Evolutionary conservation across 2,329 filamentous ascomycete genomes (phyloP).

Genomic region (Myriosclerotinia duriaeana): DNA sequence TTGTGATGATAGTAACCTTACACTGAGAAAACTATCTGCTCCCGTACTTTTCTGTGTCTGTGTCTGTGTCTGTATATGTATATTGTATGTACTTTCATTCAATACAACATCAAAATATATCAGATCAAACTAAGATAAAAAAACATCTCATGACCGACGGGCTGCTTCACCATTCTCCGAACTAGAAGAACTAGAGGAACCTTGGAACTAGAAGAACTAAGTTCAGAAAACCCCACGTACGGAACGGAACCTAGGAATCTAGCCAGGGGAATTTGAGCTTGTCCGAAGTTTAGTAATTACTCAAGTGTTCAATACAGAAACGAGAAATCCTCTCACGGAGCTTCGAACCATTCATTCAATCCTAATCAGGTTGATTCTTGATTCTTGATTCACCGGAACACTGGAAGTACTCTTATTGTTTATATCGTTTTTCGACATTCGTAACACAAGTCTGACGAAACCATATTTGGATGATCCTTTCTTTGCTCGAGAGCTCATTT

Average conservation of each 20-base stretch:
- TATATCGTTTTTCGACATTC: background rate
- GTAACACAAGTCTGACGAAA: background rate
- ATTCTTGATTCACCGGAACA: background rate
- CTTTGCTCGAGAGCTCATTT: slow-evolving; percentile 5
- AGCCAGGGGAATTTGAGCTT: background rate
- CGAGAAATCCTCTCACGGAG: background rate
- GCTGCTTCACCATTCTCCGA: background rate
- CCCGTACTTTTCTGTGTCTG: background rate
- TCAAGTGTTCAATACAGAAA: background rate
- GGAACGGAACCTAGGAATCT: background rate
- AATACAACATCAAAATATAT: background rate
- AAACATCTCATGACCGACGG: slow-evolving; percentile 8
- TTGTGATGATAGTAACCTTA: background rate
- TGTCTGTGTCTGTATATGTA: background rate
- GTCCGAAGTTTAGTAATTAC: background rate
- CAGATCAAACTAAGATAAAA: background rate
- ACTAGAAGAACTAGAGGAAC: slow-evolving; percentile 1
- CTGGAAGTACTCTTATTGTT: background rate
- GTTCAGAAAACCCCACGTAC: background rate
- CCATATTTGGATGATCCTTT: slow-evolving; percentile 6
- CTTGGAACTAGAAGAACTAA: slow-evolving; percentile 12
- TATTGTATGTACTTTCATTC: background rate
- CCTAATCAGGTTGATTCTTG: no score
- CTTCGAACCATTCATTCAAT: slow-evolving; percentile 1
- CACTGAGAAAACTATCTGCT: background rate